Evolutionary conservation across 2,329 filamentous ascomycete species (phyloP).

Genomic region (Diaporthe vaccinii): DNA sequence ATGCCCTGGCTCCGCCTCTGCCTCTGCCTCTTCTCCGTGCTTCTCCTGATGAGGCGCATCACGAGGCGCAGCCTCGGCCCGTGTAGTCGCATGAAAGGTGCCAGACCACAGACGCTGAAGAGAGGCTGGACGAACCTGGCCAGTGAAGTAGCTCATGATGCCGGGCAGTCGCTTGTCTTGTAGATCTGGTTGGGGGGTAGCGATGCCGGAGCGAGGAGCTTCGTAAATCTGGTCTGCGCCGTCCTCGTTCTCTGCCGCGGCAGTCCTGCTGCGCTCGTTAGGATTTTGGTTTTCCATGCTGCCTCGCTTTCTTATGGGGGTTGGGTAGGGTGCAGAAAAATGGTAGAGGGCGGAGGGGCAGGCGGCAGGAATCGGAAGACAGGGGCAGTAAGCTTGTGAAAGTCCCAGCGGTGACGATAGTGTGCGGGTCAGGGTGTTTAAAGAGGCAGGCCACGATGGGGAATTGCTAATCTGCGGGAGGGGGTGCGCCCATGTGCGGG

Average conservation of each 20-base stretch:
- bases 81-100: slow-evolving; percentile 55
- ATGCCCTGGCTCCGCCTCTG: slow-evolving; percentile 24
- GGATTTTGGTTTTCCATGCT: slow-evolving; percentile 57
- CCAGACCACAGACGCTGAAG: slow-evolving; percentile 63
- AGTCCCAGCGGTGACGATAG: slow-evolving; percentile 40
- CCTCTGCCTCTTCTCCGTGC: slow-evolving; percentile 35
- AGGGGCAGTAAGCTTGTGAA: slow-evolving; percentile 43
- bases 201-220: slow-evolving; percentile 89
- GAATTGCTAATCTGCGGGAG: slow-evolving; percentile 42
- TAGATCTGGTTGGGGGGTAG: slow-evolving; percentile 92
- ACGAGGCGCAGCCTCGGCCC: slow-evolving; percentile 52
- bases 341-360: slow-evolving; percentile 37
- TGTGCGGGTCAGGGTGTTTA: slow-evolving; percentile 42
- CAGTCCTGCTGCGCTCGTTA: slow-evolving; percentile 69
- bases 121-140: slow-evolving; percentile 97
- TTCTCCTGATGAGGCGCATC: slow-evolving; percentile 45
- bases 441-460: slow-evolving; percentile 37
- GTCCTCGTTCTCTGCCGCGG: slow-evolving; percentile 74
- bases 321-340: slow-evolving; percentile 41
- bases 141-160: slow-evolving; percentile 93
- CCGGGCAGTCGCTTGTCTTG: slow-evolving; percentile 95
- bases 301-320: slow-evolving; percentile 43
- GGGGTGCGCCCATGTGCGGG: slow-evolving; percentile 37
- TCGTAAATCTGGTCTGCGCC: slow-evolving; percentile 82
- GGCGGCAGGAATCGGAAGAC: slow-evolving; percentile 43